These are phyloP conservation scores for Saccharomycopsis sp. DNA, from an alignment of 805 yeast genomes.

Conservation along the genomic window DNA sequence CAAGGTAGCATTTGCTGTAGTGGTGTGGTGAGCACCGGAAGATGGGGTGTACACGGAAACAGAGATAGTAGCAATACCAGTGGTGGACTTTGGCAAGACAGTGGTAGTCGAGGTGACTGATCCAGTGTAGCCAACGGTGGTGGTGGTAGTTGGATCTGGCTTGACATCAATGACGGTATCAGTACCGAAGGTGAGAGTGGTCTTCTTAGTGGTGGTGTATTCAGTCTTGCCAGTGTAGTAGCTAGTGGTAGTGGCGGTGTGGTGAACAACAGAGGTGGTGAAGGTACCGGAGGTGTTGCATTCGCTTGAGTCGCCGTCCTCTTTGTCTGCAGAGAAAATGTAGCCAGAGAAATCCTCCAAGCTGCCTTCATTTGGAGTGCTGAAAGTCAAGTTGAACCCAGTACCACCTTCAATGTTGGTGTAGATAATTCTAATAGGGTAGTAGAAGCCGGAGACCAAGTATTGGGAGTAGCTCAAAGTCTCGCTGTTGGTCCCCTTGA, in stretches of 20 bases:
- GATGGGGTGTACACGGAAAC: background rate
- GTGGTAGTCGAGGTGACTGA: background rate
- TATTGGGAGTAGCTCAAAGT: constrained; percentile 4
- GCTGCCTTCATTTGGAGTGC: constrained; percentile 7
- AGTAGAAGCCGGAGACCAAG: constrained; percentile 26
- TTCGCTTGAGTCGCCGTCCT: background rate
- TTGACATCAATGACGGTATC: background rate
- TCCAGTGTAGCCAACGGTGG: background rate
- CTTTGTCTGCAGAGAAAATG: constrained; percentile 1
- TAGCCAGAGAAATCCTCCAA: constrained; percentile 1
- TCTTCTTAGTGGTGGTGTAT: constrained; percentile 1
- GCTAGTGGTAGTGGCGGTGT: background rate
- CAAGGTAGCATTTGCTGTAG: constrained; percentile 1
- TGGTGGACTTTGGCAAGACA: background rate
- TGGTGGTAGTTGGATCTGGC: background rate
- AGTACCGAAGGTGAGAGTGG: constrained; percentile 5
- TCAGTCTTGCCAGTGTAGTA: background rate
- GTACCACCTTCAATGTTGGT: constrained; percentile 23
- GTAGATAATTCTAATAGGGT: constrained; percentile 28
- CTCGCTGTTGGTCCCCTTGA: background rate
- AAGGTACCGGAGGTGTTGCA: background rate
- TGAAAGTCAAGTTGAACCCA: constrained; percentile 17
- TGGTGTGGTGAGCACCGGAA: background rate
- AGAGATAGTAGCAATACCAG: background rate
- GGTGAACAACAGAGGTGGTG: background rate